Base-by-base conservation (phyloP, 1,284 basidiomycete genomes). In the Sutorius eximius region DNA sequence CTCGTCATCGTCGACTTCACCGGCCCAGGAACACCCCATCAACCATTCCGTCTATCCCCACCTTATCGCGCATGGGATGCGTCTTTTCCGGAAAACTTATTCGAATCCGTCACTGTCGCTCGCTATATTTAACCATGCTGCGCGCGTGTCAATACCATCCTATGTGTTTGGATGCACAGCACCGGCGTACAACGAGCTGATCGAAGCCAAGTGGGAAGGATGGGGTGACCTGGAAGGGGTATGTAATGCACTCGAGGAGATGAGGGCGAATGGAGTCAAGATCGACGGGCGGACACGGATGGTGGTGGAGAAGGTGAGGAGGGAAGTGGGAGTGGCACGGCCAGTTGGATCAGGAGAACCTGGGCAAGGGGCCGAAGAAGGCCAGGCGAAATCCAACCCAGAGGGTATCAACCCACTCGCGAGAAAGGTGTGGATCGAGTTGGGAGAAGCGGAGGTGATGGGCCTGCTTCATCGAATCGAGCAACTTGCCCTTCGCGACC, bases 111-210 rank as follows among this genome's bases (percentile, higher is more conserved):
- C 94, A 66, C 81, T 93, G 43, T 84, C 93, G 1, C 79, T 95
- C n/a, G 82, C 88, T 18, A 79, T 95, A 34, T 95, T 95, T 74
- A 79, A 87, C 51, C 80, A 93, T 67, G 89, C 91, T 0, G 82
- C 84, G 45, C 79, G 80, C 34, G 79, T 85, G 5, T 91, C 89
- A 3, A 79, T 87, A 47, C 77, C 86, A 8, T 91, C 89, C 4
- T 95, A 89, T 68, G 87, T 94, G 27, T 87, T 89, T 64, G 93
- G 92, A 3, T 95, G 93, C 70, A 88, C 89, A 6, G 89, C 91
- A 1, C 78, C 79, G 5, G 89, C 86, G 1, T 95, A 95, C 73
- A 93, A 94, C 70, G 90, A 95, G 71, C 78, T 93, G 32, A 81
- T 95, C 40, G 76, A 82, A 60, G 90, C 87, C 12, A 83, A 83